Evolutionary conservation across 139 green algal species (phyloP), one percentile per base, ranked within the genome.

Genomic region (Tetraselmis striata): DNA sequence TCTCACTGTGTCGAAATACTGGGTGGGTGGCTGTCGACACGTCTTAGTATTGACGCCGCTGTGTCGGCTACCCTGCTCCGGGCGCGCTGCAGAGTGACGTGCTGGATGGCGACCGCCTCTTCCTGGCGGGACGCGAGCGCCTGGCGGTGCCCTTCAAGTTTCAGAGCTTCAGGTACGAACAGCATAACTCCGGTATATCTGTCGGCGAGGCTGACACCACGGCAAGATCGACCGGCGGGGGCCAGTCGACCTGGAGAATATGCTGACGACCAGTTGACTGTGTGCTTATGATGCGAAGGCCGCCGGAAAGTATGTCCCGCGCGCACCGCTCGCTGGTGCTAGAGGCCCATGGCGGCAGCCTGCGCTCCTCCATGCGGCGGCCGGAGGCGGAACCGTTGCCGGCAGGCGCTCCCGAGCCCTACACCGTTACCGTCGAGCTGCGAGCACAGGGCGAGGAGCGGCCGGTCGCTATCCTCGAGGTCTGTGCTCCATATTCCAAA

Each of bases 131-230:
- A 11, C 29, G 32, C 59, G 80, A 84, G 74, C 28, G 24, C 24
- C 2, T 74, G 1, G 28, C n/a, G 67, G 30, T 84, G 30, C 31
- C 67, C 11, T 84, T 84, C 29, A 84, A 84, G 80, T 84, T 80
- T 45, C 80, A 84, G 80, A 76, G 67, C 80, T 79, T 79, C 67
- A 74, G 23, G 31, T 31, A 75, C 77, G 28, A 80, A n/a, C n/a
- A n/a, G n/a, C n/a, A n/a, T n/a, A n/a, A n/a, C n/a, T n/a, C n/a
- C n/a, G n/a, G n/a, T n/a, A n/a, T n/a, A n/a, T n/a, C n/a, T n/a
- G n/a, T n/a, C n/a, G n/a, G n/a, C n/a, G n/a, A n/a, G n/a, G n/a
- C n/a, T n/a, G n/a, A n/a, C n/a, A n/a, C n/a, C n/a, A n/a, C n/a
- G n/a, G n/a, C n/a, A n/a, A n/a, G n/a, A n/a, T n/a, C n/a, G n/a